Conservation (phyloP, 2,329 filamentous ascomycete species). For the Penicillium sp. region DNA sequence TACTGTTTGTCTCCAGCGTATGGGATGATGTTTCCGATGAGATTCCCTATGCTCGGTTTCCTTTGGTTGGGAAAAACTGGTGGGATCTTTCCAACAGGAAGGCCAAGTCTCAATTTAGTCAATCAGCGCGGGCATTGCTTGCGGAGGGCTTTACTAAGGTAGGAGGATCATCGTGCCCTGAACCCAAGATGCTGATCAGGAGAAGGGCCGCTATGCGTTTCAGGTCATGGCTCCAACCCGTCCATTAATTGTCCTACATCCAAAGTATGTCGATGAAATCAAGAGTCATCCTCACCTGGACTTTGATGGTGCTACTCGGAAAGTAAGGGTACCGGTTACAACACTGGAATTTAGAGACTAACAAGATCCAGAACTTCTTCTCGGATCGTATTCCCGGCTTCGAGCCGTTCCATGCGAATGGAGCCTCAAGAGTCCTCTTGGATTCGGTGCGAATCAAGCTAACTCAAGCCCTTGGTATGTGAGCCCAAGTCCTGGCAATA, state of each 20-base stretch:
- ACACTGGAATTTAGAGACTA: background rate
- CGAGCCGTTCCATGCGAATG: constrained; percentile 26
- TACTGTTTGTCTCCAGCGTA: constrained; percentile 22
- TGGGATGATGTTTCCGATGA: constrained; percentile 29
- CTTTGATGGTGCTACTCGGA: constrained; percentile 26
- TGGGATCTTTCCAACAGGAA: constrained; percentile 35
- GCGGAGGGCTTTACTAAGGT: constrained; percentile 31
- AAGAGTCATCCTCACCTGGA: constrained; percentile 32
- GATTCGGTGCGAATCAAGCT: constrained; percentile 32
- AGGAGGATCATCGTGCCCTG: background rate
- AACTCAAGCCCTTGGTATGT: constrained; percentile 32
- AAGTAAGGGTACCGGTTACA: constrained; percentile 11
- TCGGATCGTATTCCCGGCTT: constrained; percentile 30
- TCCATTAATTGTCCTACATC: constrained; percentile 32
- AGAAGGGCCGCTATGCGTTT: constrained; percentile 26
- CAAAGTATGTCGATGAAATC: constrained; percentile 32
- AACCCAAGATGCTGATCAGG: background rate
- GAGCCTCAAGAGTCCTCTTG: constrained; percentile 11
- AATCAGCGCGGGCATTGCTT: constrained; percentile 25
- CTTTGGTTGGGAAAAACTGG: constrained; percentile 28
- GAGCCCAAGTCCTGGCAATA: background rate
- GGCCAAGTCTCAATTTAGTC: constrained; percentile 28
- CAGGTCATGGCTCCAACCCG: constrained; percentile 26
- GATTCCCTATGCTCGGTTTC: constrained; percentile 28
- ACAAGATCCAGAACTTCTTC: constrained; percentile 28